Percentiles rank a stretch among this genome's conserved stretches.
phyloP scores from a whole-genome alignment of 352 stramenopile species.

The Albugo laibachii region DNA sequence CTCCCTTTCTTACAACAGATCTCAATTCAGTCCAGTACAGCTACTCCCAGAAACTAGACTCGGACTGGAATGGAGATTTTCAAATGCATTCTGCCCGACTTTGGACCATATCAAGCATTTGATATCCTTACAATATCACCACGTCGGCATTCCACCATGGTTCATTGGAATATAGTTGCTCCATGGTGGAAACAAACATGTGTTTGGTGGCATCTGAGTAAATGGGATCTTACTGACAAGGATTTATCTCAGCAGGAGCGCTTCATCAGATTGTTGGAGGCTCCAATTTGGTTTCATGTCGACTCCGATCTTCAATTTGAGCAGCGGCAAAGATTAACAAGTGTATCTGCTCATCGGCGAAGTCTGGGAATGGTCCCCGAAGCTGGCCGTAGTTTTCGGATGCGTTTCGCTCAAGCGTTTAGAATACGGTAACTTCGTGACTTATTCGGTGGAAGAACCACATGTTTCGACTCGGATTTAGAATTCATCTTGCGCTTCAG shows the following conservation, averaged over 20 bases:
- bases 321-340: background rate
- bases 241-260: too few relatives aligned
- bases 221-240: conserved; percentile 3
- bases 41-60: conserved; percentile 1
- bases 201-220: too few relatives aligned
- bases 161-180: background rate
- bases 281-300: conserved; percentile 5
- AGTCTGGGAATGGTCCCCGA: background rate
- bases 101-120: background rate
- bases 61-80: background rate
- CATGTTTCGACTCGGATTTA: too few relatives aligned
- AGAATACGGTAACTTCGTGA: too few relatives aligned
- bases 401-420: too few relatives aligned
- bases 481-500: too few relatives aligned
- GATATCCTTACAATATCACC: conserved; percentile 5
- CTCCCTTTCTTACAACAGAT: conserved; percentile 2
- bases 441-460: too few relatives aligned
- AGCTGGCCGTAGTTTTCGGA: background rate
- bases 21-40: background rate
- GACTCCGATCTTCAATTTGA: background rate
- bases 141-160: conserved; percentile 1
- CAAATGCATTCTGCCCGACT: background rate
- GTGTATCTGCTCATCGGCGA: background rate
- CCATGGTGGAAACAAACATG: too few relatives aligned
- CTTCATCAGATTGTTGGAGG: background rate